These are phyloP conservation scores for Podosphaera aphanis DNA, from an alignment of 2,329 filamentous ascomycete species.

Conservation along the genomic window DNA sequence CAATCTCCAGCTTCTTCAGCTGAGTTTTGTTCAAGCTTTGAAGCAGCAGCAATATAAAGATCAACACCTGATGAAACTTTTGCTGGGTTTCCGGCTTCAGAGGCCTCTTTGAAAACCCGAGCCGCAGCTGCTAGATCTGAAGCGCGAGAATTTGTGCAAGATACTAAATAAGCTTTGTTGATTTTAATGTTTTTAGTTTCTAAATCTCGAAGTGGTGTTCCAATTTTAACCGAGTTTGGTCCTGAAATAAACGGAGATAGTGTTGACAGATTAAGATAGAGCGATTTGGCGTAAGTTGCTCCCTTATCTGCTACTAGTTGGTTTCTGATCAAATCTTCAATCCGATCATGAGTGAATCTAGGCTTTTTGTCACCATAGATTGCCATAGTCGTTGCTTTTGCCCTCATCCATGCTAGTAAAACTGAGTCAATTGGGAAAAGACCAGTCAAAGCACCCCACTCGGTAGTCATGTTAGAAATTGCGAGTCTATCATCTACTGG, in stretches of 20 bases:
- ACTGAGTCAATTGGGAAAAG: constrained; percentile 61
- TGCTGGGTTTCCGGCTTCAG: constrained; percentile 32
- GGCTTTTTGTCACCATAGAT: constrained; percentile 28
- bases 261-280: constrained; percentile 63
- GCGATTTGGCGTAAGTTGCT: constrained; percentile 59
- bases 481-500: constrained; percentile 51
- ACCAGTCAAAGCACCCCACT: constrained; percentile 51
- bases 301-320: constrained; percentile 47
- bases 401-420: constrained; percentile 49
- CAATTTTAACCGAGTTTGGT: constrained; percentile 76
- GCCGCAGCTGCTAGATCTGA: constrained; percentile 68
- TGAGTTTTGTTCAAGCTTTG: constrained; percentile 46
- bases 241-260: constrained; percentile 68
- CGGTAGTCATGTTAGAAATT: constrained; percentile 60
- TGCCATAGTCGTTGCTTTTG: constrained; percentile 49
- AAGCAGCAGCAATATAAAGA: constrained; percentile 80
- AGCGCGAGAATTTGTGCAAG: constrained; percentile 67
- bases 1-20: constrained; percentile 69
- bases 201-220: constrained; percentile 53
- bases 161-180: constrained; percentile 69
- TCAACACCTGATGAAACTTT: constrained; percentile 56
- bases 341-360: constrained; percentile 44
- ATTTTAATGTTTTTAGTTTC: constrained; percentile 51
- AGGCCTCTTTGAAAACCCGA: constrained; percentile 59
- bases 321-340: constrained; percentile 50